A percentile compares a stretch with the other conserved stretches of the same genome.
Evolutionary conservation across 176 grass and related monocot species (phyloP).

Genomic region (Saccharum spontaneum): DNA sequence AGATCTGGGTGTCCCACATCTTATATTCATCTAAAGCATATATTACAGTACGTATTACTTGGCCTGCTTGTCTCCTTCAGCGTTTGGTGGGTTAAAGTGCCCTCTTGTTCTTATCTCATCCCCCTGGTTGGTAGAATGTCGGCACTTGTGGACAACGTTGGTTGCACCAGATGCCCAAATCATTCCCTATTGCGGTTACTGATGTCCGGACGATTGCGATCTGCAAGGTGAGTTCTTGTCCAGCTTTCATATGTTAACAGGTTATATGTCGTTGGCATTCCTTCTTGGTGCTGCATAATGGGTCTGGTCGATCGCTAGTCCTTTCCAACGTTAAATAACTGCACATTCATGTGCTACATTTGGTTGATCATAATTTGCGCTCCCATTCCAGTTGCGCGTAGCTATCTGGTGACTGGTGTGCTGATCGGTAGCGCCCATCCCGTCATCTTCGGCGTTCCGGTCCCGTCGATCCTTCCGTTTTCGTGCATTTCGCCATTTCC

Average conservation of each 20-base stretch:
- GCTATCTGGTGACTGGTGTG: background rate
- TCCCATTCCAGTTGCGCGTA: background rate
- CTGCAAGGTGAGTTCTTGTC: background rate
- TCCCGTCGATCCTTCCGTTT: background rate
- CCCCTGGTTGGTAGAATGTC: conserved; percentile 25
- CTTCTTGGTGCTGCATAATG: background rate
- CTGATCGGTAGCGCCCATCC: background rate
- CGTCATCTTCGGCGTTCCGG: too few species aligned
- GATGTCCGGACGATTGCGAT: conserved; percentile 20
- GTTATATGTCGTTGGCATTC: background rate
- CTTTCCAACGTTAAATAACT: background rate
- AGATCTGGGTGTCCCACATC: background rate
- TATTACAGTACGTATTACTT: conserved; percentile 13
- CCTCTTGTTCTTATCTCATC: conserved; percentile 34
- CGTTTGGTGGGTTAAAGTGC: conserved; percentile 22
- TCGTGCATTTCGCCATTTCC: background rate
- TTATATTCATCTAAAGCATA: conserved; percentile 38
- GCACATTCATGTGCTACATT: background rate
- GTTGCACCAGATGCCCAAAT: conserved; percentile 26
- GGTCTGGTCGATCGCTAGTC: background rate
- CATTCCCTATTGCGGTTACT: background rate
- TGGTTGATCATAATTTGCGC: background rate
- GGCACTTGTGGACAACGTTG: background rate
- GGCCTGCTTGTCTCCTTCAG: conserved; percentile 27
- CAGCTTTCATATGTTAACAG: background rate